These are phyloP conservation scores for Spathaspora jeffriesii DNA, from an alignment of 1,139 yeast species.

Conservation along the genomic window DNA sequence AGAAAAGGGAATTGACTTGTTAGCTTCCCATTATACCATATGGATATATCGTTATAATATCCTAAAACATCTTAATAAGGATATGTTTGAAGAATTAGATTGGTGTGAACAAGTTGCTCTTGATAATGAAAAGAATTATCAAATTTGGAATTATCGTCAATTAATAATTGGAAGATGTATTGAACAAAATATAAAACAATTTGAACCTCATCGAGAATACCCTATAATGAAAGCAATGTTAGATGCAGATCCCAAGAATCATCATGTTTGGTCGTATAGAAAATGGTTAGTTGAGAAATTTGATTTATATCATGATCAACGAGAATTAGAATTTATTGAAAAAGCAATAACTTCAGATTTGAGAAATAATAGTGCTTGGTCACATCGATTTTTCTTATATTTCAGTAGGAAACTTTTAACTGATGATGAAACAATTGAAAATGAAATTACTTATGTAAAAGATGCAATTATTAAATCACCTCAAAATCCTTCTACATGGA, in stretches of 20 bases:
- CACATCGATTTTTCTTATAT: conserved; percentile 68
- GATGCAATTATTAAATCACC: conserved; percentile 59
- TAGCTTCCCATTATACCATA: conserved; percentile 91
- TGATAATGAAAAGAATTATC: conserved; percentile 87
- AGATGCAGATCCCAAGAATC: conserved; percentile 81
- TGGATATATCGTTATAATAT: conserved; percentile 81
- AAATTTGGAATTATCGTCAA: conserved; percentile 93
- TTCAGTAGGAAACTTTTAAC: conserved; percentile 24
- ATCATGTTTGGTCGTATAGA: conserved; percentile 94
- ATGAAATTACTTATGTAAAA: conserved; percentile 42
- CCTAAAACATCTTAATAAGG: conserved; percentile 37
- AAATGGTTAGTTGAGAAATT: conserved; percentile 74
- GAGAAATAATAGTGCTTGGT: conserved; percentile 94
- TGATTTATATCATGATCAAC: conserved; percentile 38
- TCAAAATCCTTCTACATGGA: conserved; percentile 89
- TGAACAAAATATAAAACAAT: conserved; percentile 18
- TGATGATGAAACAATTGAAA: conserved; percentile 19
- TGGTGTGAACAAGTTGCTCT: conserved; percentile 83
- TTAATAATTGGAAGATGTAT: conserved; percentile 43
- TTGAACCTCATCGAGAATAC: conserved; percentile 55
- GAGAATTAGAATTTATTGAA: conserved; percentile 59
- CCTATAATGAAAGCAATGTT: conserved; percentile 69
- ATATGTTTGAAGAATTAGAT: conserved; percentile 53
- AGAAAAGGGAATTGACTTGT: conserved; percentile 56
- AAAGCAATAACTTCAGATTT: conserved; percentile 59